Percentiles rank a stretch among this genome's conserved stretches.
These are phyloP conservation scores for Cytospora chrysosperma DNA, from an alignment of 2,329 filamentous ascomycete genomes.

Conservation along the genomic window DNA sequence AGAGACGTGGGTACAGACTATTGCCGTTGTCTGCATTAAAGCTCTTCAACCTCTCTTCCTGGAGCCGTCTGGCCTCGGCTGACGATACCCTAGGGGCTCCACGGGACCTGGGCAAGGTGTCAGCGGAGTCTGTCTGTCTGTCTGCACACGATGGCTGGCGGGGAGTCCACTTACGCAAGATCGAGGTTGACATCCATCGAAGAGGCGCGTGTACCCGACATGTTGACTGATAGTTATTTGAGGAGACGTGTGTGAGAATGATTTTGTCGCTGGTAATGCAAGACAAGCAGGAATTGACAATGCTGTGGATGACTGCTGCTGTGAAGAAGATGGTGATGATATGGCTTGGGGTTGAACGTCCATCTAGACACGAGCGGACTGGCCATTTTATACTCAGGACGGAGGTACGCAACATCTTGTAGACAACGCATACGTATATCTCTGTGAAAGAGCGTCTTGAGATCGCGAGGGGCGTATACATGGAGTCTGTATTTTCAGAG, in stretches of 20 bases:
- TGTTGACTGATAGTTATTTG: neutral
- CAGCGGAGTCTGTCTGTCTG: no score
- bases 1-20: neutral
- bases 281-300: neutral
- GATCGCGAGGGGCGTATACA: neutral
- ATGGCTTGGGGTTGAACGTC: neutral
- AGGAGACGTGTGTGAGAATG: no score
- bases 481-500: neutral
- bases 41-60: conserved; percentile 4
- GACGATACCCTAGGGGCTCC: neutral
- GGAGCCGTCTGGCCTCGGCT: neutral
- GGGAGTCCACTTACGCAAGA: neutral
- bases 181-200: conserved; percentile 13
- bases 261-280: neutral
- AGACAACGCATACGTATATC: neutral
- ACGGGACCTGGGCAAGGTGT: neutral
- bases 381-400: neutral
- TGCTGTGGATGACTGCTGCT: neutral
- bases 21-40: neutral
- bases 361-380: neutral
- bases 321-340: neutral
- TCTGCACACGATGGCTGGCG: no score
- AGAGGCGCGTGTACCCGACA: conserved; percentile 10
- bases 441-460: neutral
- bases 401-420: neutral